These are phyloP conservation scores for Paecilomyces sp. DNA, from an alignment of 2,329 filamentous ascomycete species.

Conservation along the genomic window DNA sequence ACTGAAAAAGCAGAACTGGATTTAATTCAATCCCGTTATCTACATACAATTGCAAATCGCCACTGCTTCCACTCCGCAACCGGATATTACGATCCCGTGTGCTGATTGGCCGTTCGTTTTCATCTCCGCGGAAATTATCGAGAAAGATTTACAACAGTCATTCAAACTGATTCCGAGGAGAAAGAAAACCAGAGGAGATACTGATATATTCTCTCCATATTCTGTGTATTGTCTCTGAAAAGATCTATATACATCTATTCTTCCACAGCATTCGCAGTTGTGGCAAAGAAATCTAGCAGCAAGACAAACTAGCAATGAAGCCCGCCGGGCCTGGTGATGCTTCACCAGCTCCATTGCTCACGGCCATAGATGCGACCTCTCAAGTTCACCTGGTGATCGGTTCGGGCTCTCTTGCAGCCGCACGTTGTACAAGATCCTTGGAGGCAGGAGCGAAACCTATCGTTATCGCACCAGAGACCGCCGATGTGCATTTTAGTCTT, in stretches of 20 bases:
- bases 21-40: neutral
- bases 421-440: conserved; percentile 72
- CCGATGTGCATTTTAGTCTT: conserved; percentile 54
- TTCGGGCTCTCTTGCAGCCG: conserved; percentile 76
- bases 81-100: neutral
- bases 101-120: neutral
- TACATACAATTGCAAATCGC: neutral
- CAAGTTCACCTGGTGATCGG: conserved; percentile 76
- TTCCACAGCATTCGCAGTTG: neutral
- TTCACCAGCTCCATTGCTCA: conserved; percentile 25
- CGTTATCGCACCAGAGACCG: conserved; percentile 63
- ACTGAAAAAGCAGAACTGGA: no score
- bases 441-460: conserved; percentile 75
- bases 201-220: neutral
- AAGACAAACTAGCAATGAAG: conserved; percentile 18
- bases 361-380: conserved; percentile 31
- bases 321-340: conserved; percentile 17
- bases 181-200: neutral
- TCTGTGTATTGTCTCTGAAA: neutral
- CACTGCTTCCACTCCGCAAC: neutral
- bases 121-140: neutral
- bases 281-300: neutral
- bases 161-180: neutral
- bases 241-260: neutral
- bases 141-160: neutral